Base-by-base conservation (phyloP, 1,139 yeast species). In the Suhomyces taliae region DNA sequence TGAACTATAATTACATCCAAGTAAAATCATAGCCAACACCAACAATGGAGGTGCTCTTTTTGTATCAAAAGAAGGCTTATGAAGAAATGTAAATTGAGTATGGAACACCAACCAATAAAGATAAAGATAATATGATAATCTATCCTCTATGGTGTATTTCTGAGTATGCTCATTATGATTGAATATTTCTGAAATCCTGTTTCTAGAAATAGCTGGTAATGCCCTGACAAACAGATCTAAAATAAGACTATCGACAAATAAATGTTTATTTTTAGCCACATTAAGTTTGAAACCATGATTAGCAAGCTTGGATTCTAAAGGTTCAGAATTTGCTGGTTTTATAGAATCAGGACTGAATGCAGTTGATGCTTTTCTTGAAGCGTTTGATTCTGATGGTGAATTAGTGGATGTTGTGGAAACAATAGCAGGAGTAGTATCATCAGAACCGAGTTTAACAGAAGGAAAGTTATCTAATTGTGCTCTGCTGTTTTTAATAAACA, bases 21-120 rank as follows among this genome's bases (percentile, higher is more conserved):
- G 67, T 66, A 82, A 64, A 7, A 83, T 71, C 75, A 85, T 79
- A 2, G 85, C 66, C 47, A 83, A 63, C 2, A 85, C 58, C 14
- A 85, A 63, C 9, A 84, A 72, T 0, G 83, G 80, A 6, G 82
- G 81, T 27, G 80, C 72, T 1, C 65, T 60, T 41, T 71, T 72
- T 0, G 87, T 78, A 43, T 78, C 74, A 60, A 85, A 85, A 0
- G 88, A 80, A 0, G 90, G 89, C 46, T 70, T 71, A 56, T 85
- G 90, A 45, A 85, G 58, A 32, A 85, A 70, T 2, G 87, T 79
- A 52, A 77, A 81, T 58, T 83, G 87, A 6, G 82, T 77, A 57
- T 84, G 88, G 62, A 81, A 83, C 34, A 73, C 69, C 8, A 65
- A 59, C 90, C 90, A 85, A 57, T 75, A 84, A 36, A 63, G 55